Evolutionary conservation across 108 stramenopile genomes (phyloP).

Genomic region (Licmophora abbreviata): DNA sequence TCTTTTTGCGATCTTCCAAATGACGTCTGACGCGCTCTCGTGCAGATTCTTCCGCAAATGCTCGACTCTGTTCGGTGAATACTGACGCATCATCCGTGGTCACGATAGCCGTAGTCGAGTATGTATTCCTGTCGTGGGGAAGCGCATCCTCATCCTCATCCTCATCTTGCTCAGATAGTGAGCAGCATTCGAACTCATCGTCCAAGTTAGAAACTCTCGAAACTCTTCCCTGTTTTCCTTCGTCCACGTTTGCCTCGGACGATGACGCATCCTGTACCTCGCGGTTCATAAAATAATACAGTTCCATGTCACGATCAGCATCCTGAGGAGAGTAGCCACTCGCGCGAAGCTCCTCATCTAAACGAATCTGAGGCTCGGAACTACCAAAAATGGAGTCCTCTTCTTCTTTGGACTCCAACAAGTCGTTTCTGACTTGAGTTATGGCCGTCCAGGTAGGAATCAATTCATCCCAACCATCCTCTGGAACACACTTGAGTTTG

Average conservation of each 20-base stretch:
- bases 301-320: constrained; percentile 57
- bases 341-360: constrained; percentile 75
- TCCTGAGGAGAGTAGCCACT: constrained; percentile 73
- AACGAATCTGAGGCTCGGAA: constrained; percentile 41
- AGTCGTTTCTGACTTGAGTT: constrained; percentile 18
- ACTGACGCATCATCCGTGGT: constrained; percentile 22
- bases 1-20: constrained; percentile 58
- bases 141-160: constrained; percentile 22
- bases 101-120: background rate
- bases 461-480: constrained; percentile 31
- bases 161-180: constrained; percentile 27
- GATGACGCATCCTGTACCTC: constrained; percentile 32
- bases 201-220: constrained; percentile 29
- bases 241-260: constrained; percentile 14
- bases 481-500: constrained; percentile 77
- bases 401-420: constrained; percentile 12
- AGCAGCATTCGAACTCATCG: too few species aligned
- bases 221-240: constrained; percentile 13
- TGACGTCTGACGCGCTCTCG: constrained; percentile 62
- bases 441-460: constrained; percentile 58
- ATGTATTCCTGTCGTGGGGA: constrained; percentile 5
- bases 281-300: constrained; percentile 45
- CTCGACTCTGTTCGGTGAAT: constrained; percentile 24
- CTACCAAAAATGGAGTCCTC: constrained; percentile 13
- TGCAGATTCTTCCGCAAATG: constrained; percentile 57